Percentiles rank a stretch among this genome's conserved stretches.
These are phyloP conservation scores for Phlebopus sp. DNA, from an alignment of 1,284 basidiomycete species.

Conservation along the genomic window DNA sequence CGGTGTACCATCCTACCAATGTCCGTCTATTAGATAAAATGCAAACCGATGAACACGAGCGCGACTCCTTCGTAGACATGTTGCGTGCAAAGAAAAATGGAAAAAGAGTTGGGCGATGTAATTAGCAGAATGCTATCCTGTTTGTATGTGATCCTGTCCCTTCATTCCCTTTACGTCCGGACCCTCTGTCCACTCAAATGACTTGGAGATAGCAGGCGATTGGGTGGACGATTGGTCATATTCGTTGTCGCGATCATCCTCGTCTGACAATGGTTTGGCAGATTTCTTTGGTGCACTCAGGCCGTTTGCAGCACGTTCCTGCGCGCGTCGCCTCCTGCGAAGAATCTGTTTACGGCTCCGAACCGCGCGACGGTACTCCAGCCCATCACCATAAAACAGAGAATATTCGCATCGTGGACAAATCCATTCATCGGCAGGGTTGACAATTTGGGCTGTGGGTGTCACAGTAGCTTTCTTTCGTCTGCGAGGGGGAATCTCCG, in stretches of 20 bases:
- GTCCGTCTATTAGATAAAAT: slow-evolving; percentile 35
- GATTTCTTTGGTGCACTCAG: slow-evolving; percentile 28
- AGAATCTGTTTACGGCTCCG: slow-evolving; percentile 77
- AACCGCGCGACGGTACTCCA: slow-evolving; percentile 61
- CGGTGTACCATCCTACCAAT: slow-evolving; percentile 27
- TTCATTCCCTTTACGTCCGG: slow-evolving; percentile 27
- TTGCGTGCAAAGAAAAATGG: slow-evolving; percentile 10
- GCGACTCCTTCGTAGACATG: slow-evolving; percentile 26
- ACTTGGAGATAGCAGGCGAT: slow-evolving; percentile 17
- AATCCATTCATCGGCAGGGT: slow-evolving; percentile 82
- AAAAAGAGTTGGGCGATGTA: slow-evolving; percentile 13
- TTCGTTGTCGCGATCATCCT: slow-evolving; percentile 38
- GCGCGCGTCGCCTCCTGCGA: slow-evolving; percentile 67
- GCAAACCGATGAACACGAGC: slow-evolving; percentile 18
- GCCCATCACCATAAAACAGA: slow-evolving; percentile 78
- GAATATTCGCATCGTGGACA: slow-evolving; percentile 87
- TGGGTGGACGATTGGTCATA: slow-evolving; percentile 23
- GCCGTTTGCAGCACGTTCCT: slow-evolving; percentile 67
- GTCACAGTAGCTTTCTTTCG: slow-evolving; percentile 27
- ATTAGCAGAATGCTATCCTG: slow-evolving; percentile 26
- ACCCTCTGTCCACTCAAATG: slow-evolving; percentile 32
- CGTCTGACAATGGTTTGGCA: slow-evolving; percentile 31
- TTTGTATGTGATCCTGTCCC: slow-evolving; percentile 23
- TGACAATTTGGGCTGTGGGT: slow-evolving; percentile 43
- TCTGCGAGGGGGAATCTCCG: slow-evolving; percentile 58